These are phyloP conservation scores for Leishmania braziliensis DNA, from an alignment of 208 protist species.

Conservation along the genomic window DNA sequence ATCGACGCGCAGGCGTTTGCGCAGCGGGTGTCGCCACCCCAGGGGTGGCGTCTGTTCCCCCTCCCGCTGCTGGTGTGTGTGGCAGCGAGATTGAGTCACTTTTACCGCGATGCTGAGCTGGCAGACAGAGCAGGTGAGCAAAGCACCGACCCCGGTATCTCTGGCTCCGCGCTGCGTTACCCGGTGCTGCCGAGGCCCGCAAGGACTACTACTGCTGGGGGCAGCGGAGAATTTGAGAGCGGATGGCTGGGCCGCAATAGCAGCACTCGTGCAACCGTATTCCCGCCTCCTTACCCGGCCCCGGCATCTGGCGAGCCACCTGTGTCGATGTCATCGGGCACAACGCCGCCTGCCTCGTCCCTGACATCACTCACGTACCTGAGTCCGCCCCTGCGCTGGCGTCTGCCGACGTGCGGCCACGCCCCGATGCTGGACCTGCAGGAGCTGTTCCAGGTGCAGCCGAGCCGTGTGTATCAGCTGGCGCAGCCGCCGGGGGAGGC, in stretches of 20 bases:
- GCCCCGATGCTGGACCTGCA: slow-evolving; percentile 10
- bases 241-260: neutral
- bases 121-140: neutral
- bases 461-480: slow-evolving; percentile 18
- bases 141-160: neutral
- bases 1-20: slow-evolving; percentile 30
- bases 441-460: slow-evolving; percentile 17
- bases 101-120: neutral
- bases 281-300: neutral
- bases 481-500: slow-evolving; percentile 15
- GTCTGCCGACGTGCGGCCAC: neutral
- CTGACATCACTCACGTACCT: slow-evolving; percentile 3
- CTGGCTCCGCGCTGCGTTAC: neutral
- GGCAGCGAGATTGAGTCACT: neutral
- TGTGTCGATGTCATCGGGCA: neutral
- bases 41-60: slow-evolving; percentile 24
- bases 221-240: neutral
- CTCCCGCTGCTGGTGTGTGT: slow-evolving; percentile 25
- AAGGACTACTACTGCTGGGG: neutral
- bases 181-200: slow-evolving; percentile 1
- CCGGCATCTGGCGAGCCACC: neutral
- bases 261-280: neutral
- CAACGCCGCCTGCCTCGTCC: neutral
- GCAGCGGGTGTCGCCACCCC: slow-evolving; percentile 14
- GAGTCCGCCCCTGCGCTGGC: slow-evolving; percentile 29